Percentiles rank a stretch among this genome's conserved stretches.
Evolutionary conservation across 106 monocot genomes (phyloP).

Genomic region (Dendrobium officinale): DNA sequence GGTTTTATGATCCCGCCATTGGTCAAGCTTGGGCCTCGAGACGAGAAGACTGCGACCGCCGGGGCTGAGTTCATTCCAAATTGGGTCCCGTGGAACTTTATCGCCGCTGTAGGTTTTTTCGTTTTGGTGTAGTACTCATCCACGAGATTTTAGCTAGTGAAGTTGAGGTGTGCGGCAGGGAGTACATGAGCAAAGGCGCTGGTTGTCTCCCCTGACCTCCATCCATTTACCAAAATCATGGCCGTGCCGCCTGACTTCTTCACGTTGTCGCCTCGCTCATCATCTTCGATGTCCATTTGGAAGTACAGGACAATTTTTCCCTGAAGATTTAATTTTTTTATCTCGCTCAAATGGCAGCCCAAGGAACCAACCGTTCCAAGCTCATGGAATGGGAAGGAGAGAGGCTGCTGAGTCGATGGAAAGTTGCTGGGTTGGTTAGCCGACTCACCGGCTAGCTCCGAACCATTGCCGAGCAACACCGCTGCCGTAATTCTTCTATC

Average conservation of each 20-base stretch:
- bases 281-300: background rate
- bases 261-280: background rate
- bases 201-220: background rate
- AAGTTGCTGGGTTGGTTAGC: background rate
- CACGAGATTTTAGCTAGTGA: slow-evolving; percentile 2
- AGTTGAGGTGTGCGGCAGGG: slow-evolving; percentile 22
- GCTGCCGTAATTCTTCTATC: slow-evolving; percentile 7
- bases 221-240: slow-evolving; percentile 14
- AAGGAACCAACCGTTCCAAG: background rate
- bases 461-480: slow-evolving; percentile 13
- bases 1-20: slow-evolving; percentile 41
- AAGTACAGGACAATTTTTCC: slow-evolving; percentile 13
- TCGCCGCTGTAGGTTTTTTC: slow-evolving; percentile 22
- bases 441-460: slow-evolving; percentile 10
- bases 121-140: slow-evolving; percentile 10
- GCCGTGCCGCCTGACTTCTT: slow-evolving; percentile 2
- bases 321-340: background rate
- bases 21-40: slow-evolving; percentile 24
- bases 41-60: slow-evolving; percentile 29
- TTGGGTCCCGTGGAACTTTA: slow-evolving; percentile 26
- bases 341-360: background rate
- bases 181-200: slow-evolving; percentile 20
- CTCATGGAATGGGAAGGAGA: background rate
- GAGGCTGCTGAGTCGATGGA: slow-evolving; percentile 1
- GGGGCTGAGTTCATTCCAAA: slow-evolving; percentile 26